These are phyloP conservation scores for Penicillium canescens DNA, from an alignment of 495 filamentous ascomycete genomes.

Conservation along the genomic window DNA sequence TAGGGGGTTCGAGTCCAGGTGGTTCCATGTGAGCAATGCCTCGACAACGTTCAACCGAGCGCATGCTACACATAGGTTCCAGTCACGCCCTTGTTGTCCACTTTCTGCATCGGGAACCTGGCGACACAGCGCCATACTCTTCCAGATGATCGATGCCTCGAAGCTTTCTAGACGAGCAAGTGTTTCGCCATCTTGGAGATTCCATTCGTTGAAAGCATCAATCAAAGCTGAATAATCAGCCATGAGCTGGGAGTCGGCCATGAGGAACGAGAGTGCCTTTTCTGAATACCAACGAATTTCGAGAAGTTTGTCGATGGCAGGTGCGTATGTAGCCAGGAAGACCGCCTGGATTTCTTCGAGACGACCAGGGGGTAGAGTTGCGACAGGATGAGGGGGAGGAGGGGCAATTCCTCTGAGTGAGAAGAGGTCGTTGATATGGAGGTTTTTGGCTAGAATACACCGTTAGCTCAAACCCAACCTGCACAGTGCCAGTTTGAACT, in stretches of 20 bases:
- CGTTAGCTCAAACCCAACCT: conserved; percentile 12
- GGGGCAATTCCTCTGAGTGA: conserved; percentile 63
- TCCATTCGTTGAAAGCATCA: conserved; percentile 46
- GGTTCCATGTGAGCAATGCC: conserved; percentile 67
- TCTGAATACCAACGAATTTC: conserved; percentile 81
- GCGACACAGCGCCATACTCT: conserved; percentile 53
- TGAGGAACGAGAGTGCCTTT: conserved; percentile 51
- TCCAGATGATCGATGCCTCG: conserved; percentile 73
- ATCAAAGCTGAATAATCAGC: conserved; percentile 64
- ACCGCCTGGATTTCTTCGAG: conserved; percentile 72
- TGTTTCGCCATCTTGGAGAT: conserved; percentile 40
- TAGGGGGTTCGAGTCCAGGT: conserved; percentile 60
- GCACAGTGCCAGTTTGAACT: conserved; percentile 2
- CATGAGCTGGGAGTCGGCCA: conserved; percentile 58
- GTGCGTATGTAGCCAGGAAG: conserved; percentile 74
- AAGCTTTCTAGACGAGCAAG: conserved; percentile 58
- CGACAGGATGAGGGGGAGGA: conserved; percentile 56
- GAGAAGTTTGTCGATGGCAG: conserved; percentile 75
- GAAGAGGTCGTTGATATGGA: conserved; percentile 76
- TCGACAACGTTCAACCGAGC: conserved; percentile 74
- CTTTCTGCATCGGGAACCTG: conserved; percentile 41
- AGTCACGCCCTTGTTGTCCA: conserved; percentile 39
- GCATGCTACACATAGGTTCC: conserved; percentile 61
- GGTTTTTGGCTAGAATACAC: conserved; percentile 58
- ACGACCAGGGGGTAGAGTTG: conserved; percentile 49